A percentile compares a stretch with the other conserved stretches of the same genome.
Evolutionary conservation across 345 rosid genomes (phyloP).

Genomic region (Salix arbutifolia): DNA sequence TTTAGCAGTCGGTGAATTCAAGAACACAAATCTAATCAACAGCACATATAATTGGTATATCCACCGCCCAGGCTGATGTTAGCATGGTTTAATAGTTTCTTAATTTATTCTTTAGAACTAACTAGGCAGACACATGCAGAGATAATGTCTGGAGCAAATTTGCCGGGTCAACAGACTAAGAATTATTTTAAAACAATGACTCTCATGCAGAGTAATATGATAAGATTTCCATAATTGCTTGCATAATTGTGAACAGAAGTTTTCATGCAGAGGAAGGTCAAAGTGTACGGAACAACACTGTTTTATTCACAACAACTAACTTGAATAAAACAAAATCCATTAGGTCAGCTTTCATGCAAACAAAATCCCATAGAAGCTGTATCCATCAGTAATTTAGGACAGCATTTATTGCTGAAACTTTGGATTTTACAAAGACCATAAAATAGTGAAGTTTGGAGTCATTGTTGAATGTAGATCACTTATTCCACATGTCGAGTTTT

Average conservation of each 20-base stretch:
- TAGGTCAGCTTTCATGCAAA: not conserved
- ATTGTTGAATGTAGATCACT: too few species aligned
- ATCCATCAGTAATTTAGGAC: not conserved
- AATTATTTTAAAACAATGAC: not conserved
- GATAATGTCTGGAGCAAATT: not conserved
- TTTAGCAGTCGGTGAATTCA: not conserved
- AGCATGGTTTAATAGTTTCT: too few species aligned
- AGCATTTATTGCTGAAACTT: not conserved
- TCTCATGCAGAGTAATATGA: not conserved
- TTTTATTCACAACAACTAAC: not conserved
- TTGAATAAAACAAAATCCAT: not conserved
- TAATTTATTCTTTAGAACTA: not conserved
- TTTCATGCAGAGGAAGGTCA: too few species aligned
- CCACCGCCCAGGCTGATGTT: not conserved
- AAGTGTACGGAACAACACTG: too few species aligned
- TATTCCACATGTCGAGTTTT: too few species aligned
- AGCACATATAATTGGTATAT: not conserved
- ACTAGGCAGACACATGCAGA: not conserved
- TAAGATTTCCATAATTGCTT: not conserved
- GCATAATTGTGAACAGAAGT: not conserved
- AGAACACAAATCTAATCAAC: not conserved
- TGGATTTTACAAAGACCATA: not conserved
- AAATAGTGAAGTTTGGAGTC: too few species aligned
- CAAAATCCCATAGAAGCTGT: not conserved
- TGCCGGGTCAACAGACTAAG: not conserved